A percentile compares a stretch with the other conserved stretches of the same genome.
Conservation (phyloP, 441 rosid species). For the Brassica hybrid region DNA sequence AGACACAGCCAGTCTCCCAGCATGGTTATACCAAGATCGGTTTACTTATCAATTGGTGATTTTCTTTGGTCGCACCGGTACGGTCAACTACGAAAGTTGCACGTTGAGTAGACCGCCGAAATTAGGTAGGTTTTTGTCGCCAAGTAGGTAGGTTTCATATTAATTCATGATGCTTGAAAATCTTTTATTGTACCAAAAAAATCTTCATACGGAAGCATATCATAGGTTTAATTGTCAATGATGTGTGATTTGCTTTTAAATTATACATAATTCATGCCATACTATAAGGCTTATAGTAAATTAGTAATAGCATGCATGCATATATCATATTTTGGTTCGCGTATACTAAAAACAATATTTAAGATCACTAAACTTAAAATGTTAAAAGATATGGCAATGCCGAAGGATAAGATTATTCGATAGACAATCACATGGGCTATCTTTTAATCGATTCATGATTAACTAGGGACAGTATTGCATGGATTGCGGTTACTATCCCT, state of each 20-base stretch:
- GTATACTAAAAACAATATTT: neutral
- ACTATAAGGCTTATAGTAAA: neutral
- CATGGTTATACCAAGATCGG: constrained; percentile 3
- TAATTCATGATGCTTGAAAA: constrained; percentile 12
- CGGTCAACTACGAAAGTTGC: constrained; percentile 6
- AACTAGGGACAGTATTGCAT: neutral
- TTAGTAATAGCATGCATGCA: constrained; percentile 16
- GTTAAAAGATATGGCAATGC: neutral
- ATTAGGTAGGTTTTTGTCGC: neutral
- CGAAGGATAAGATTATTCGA: neutral
- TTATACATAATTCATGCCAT: neutral
- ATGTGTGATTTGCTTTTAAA: neutral
- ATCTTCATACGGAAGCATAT: neutral
- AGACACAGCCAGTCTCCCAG: neutral
- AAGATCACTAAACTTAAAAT: neutral
- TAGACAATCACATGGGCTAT: neutral
- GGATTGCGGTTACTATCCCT: neutral
- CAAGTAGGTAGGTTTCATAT: neutral
- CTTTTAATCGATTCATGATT: neutral
- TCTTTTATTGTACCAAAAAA: neutral
- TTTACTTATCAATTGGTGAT: neutral
- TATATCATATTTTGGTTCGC: neutral
- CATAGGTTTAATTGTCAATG: neutral
- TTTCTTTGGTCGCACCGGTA: neutral
- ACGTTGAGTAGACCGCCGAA: neutral